Evolutionary conservation across 148 eudicot genomes (phyloP), one percentile per base, ranked within the genome.

Genomic region (Agrostemma githago): DNA sequence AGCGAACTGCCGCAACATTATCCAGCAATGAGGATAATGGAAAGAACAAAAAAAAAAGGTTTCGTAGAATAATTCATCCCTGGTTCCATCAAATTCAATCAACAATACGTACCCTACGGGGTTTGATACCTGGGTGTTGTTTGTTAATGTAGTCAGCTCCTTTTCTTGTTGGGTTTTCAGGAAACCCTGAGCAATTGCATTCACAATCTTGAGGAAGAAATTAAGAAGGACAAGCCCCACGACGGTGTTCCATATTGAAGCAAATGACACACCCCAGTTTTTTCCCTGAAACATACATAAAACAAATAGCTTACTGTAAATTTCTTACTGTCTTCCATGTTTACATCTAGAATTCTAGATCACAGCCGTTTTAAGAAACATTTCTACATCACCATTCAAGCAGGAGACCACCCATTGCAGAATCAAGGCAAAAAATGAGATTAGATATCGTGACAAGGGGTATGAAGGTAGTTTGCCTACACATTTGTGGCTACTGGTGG

Each of bases 151-250:
- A 60, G 73, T 83, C 37, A 88, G 58, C 79, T 89, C 88, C 68
- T 79, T 81, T 62, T 89, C 89, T 74, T 89, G 97, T 78, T 78
- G 83, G n/a, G 87, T 87, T 84, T 85, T 88, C 17, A 88, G 88
- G 75, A 79, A 87, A 58, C 79, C 78, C 78, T 84, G 97, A 59
- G 97, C 95, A 61, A 89, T 88, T 62, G 89, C n/a, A 57, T 88
- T 89, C 78, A 92, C 86, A 38, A 92, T 92, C 85, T 88, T 83
- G 71, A 86, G 72, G 71, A 83, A 80, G 79, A 92, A 92, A 75
- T 87, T 84, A 77, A 92, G 17, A 38, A 92, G 85, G 82, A 92
- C 86, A 62, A 89, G 75, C 95, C 90, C 88, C 20, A 92, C 90
- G 11, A 88, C 85, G 1, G 87, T 83, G 46, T 92, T 92, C 97